Conservation (phyloP, 2,329 filamentous ascomycete species). For the Trichoderma sp. region DNA sequence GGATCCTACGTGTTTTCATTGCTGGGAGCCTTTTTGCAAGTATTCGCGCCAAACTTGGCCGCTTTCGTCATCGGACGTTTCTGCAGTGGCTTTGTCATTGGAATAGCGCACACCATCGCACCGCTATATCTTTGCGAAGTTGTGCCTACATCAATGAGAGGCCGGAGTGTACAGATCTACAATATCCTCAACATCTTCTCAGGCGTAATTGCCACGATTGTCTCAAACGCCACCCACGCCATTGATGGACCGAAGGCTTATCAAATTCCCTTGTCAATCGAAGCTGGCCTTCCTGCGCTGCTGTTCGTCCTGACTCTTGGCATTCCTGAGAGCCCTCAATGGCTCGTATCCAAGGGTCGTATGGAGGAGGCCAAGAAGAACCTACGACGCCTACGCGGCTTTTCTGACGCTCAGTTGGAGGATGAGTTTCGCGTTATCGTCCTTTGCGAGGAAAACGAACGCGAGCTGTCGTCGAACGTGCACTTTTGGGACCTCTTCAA, state of each 20-base stretch:
- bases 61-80: background rate
- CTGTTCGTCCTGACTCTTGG: background rate
- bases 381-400: background rate
- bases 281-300: background rate
- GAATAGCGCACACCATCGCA: background rate
- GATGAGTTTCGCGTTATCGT: background rate
- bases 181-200: background rate
- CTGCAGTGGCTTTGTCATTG: background rate
- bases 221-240: background rate
- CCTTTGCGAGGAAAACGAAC: background rate
- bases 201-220: background rate
- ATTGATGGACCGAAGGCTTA: background rate
- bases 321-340: background rate
- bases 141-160: background rate
- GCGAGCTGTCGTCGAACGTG: background rate
- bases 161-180: background rate
- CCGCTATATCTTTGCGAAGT: background rate
- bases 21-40: background rate
- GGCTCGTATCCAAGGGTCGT: background rate
- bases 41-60: background rate
- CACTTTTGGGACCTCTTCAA: background rate
- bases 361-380: background rate
- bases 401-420: background rate
- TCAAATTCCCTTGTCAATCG: background rate
- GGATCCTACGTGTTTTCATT: background rate